A percentile compares a stretch with the other conserved stretches of the same genome.
Evolutionary conservation across 371 early-diverging fungal species (phyloP).

Genomic region (Paraphysoderma sedebokerense): DNA sequence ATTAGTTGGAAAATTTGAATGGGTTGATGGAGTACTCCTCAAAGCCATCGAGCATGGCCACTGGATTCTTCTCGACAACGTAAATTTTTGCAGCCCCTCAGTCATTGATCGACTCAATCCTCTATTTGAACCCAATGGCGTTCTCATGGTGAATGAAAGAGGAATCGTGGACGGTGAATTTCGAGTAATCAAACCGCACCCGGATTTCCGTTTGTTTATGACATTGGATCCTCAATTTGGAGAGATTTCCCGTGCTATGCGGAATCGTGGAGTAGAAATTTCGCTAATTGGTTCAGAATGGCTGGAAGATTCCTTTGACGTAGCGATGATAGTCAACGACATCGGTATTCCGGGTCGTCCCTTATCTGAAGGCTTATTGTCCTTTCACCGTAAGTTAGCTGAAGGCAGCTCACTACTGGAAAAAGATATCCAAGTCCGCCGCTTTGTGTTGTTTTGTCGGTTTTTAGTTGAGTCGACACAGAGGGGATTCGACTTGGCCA

Average conservation of each 20-base stretch:
- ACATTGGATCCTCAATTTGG: conserved; percentile 91
- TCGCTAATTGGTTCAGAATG: conserved; percentile 1
- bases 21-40: conserved; percentile 93
- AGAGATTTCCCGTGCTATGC: conserved; percentile 91
- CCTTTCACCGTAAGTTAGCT: no score
- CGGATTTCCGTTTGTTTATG: conserved; percentile 95
- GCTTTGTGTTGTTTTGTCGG: no score
- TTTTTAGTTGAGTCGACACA: no score
- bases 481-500: no score
- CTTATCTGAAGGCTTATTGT: no score
- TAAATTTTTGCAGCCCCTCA: conserved; percentile 90
- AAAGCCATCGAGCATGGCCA: conserved; percentile 81
- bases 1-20: conserved; percentile 50
- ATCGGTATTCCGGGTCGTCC: conserved; percentile 76
- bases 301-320: conserved; percentile 42
- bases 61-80: conserved; percentile 98
- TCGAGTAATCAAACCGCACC: conserved; percentile 73
- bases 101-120: conserved; percentile 91
- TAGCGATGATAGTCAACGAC: conserved; percentile 77
- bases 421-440: no score
- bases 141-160: conserved; percentile 76
- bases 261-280: conserved; percentile 90
- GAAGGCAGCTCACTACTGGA: no score
- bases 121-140: conserved; percentile 77
- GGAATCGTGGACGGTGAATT: conserved; percentile 69